Conservation (phyloP, 1,139 yeast species). For the Taphrina populina region DNA sequence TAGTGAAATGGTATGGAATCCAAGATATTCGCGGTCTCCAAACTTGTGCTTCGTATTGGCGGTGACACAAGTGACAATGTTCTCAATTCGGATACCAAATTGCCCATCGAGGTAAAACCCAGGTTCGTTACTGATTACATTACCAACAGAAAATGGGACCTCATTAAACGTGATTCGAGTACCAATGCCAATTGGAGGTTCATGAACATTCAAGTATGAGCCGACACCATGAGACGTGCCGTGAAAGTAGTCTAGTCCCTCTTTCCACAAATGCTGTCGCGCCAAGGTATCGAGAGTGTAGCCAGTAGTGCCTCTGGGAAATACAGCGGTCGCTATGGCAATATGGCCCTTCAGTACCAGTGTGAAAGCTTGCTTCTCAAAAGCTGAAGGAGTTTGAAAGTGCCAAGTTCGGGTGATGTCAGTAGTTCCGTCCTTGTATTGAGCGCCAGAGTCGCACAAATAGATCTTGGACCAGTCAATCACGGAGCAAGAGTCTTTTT, state of each 20-base stretch:
- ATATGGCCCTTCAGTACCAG: conserved; percentile 89
- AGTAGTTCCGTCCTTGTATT: conserved; percentile 88
- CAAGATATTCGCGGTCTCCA: conserved; percentile 61
- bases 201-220: conserved; percentile 87
- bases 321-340: conserved; percentile 69
- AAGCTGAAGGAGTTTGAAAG: conserved; percentile 64
- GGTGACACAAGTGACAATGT: conserved; percentile 62
- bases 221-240: conserved; percentile 99
- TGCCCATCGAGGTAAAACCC: conserved; percentile 91
- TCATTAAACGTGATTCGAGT: conserved; percentile 47
- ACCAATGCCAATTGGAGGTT: conserved; percentile 93
- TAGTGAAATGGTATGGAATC: conserved; percentile 79
- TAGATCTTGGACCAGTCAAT: conserved; percentile 77
- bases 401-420: conserved; percentile 94
- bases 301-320: conserved; percentile 89
- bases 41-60: conserved; percentile 48
- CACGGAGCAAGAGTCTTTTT: conserved; percentile 57
- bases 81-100: conserved; percentile 92
- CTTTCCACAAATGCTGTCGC: conserved; percentile 81
- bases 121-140: conserved; percentile 88
- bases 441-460: conserved; percentile 90
- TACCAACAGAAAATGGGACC: conserved; percentile 61
- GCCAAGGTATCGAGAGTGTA: conserved; percentile 80
- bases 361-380: conserved; percentile 75
- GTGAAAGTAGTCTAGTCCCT: conserved; percentile 88